Evolutionary conservation across 495 filamentous ascomycete species (phyloP), one percentile per base, ranked within the genome.

Genomic region (Daldinia vernicosa): DNA sequence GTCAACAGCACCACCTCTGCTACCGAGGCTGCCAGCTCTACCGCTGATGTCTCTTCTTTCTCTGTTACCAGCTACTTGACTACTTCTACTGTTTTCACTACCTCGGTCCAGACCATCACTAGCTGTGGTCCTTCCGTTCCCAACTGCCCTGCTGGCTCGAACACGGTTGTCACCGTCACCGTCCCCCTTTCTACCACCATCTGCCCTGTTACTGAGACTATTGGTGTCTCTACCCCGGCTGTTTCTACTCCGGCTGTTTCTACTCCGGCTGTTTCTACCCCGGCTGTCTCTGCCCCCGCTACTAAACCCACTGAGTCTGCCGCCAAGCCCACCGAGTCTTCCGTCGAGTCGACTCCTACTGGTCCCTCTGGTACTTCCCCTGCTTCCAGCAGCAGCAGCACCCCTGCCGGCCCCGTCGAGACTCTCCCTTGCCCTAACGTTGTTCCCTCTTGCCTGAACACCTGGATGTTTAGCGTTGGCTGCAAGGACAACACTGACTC

Each of bases 391-490:
- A 80, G 80, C 35, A 75, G 64, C 53, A 80, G 80, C 35, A 70
- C 76, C 30, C 77, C 82, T 24, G 76, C 79, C n/a, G 75, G 69
- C 30, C 72, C 76, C n/a, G 66, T 68, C 33, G 72, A 78, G 66
- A 84, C 82, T 39, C 80, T 81, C 24, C 79, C 83, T 45, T 93
- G 89, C 85, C 94, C 94, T 54, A 81, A 81, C 62, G 85, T 92
- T 43, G 90, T 98, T 15, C 93, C 94, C 60, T 89, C 89, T 69
- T 98, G 95, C 83, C 84, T 98, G 82, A 96, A 97, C 88, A 97
- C 95, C 72, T 98, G 93, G 93, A 79, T 96, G 70, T 87, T 89
- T 72, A 83, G 82, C 68, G 84, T 89, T 37, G 85, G 86, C 79
- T 98, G 95, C 88, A 84, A 79, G 66, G 91, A 93, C 83, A 97